A percentile compares a stretch with the other conserved stretches of the same genome.
Evolutionary conservation across 208 protist genomes (phyloP).

Genomic region (Wallacemonas rigidus): DNA sequence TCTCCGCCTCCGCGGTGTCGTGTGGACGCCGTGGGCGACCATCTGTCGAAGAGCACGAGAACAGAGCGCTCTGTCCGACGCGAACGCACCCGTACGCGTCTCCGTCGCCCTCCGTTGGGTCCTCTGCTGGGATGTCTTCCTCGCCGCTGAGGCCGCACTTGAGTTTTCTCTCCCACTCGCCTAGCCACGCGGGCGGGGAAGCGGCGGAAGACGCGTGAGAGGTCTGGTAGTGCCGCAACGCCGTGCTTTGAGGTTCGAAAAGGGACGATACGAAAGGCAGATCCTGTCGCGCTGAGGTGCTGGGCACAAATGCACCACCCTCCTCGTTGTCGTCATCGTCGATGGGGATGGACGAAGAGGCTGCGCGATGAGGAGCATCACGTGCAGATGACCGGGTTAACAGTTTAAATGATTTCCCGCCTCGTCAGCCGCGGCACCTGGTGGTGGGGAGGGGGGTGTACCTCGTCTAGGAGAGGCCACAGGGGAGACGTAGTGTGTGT

Average conservation of each 20-base stretch:
- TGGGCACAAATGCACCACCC: too few species aligned
- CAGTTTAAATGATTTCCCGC: neutral
- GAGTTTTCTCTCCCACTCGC: conserved; percentile 10
- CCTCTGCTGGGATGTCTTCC: neutral
- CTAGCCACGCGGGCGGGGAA: neutral
- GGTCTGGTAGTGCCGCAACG: neutral
- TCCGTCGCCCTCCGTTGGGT: neutral
- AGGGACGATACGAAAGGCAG: neutral
- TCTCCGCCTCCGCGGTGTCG: too few species aligned
- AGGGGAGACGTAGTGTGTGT: conserved; percentile 8
- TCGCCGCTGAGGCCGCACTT: neutral
- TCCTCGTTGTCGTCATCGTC: too few species aligned
- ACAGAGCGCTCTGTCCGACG: neutral
- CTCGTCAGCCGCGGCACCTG: neutral
- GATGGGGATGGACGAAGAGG: neutral
- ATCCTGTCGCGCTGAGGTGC: neutral
- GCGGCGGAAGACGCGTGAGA: neutral
- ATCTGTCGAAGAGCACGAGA: neutral
- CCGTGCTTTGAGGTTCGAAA: conserved; percentile 6
- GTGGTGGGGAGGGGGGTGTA: neutral
- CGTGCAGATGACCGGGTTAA: conserved; percentile 12
- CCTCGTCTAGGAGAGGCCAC: neutral
- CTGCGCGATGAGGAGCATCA: neutral
- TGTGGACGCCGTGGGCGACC: too few species aligned
- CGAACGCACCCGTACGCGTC: neutral